A percentile compares a stretch with the other conserved stretches of the same genome.
Conservation (phyloP, 1,139 yeast species). For the Debaryomycetaceae sp. region DNA sequence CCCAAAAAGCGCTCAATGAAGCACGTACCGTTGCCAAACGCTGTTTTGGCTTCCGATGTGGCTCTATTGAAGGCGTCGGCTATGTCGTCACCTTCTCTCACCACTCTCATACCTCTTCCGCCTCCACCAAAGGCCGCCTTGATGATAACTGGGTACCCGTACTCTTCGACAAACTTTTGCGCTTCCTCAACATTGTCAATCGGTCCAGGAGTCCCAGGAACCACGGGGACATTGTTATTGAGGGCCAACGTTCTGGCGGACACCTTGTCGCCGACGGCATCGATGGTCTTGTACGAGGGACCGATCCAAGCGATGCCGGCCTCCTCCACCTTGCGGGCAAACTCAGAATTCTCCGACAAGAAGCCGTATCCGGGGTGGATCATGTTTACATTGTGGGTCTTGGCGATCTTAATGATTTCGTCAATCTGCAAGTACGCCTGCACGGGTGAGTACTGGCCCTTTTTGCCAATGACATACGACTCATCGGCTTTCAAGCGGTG, state of each 20-base stretch:
- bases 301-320: constrained; percentile 97
- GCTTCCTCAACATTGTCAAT: constrained; percentile 81
- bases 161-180: constrained; percentile 63
- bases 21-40: constrained; percentile 98
- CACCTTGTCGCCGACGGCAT: constrained; percentile 97
- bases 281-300: constrained; percentile 84
- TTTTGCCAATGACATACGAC: constrained; percentile 85
- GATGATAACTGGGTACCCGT: constrained; percentile 95
- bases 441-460: constrained; percentile 90
- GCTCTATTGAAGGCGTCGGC: constrained; percentile 93
- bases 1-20: constrained; percentile 94
- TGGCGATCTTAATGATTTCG: constrained; percentile 89
- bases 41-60: constrained; percentile 86
- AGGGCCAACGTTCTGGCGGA: constrained; percentile 87
- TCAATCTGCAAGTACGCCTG: constrained; percentile 95
- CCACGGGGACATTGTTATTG: constrained; percentile 81
- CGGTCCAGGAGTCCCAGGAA: constrained; percentile 98
- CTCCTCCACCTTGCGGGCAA: constrained; percentile 87
- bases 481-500: constrained; percentile 92
- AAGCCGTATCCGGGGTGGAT: constrained; percentile 99
- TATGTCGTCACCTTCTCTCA: constrained; percentile 91
- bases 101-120: constrained; percentile 99
- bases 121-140: constrained; percentile 99
- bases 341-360: constrained; percentile 88
- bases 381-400: constrained; percentile 84